Evolutionary conservation across 495 filamentous ascomycete genomes (phyloP), one percentile per base, ranked within the genome.

Genomic region (Polyplosphaeria fusca): DNA sequence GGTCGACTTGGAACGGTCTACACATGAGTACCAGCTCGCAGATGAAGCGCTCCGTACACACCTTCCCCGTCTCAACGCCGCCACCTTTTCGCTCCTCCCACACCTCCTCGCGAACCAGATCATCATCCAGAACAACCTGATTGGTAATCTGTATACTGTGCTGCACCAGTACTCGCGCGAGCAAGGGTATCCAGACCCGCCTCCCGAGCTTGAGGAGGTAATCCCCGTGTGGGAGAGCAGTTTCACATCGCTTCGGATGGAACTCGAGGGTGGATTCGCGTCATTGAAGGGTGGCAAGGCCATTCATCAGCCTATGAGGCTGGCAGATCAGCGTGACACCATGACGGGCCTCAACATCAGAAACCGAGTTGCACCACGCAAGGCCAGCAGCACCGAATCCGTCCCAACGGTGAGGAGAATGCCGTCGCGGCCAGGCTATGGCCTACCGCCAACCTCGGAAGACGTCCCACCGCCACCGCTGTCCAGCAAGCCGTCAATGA

Each of bases 131-230:
- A 93, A 92, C 68, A 81, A 82, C 37, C 76, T 97, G 23, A 78
- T 96, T 2, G 91, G 82, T 0, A 76, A 93, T 51, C 86, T 88
- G 60, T 97, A 97, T 72, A 95, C 91, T 11, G 76, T 83, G 0
- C 74, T 96, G 2, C 84, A 90, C 67, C 82, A 82, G 54, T 96
- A 87, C 70, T 89, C 87, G 58, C 74, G 85, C 49, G 80, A 86
- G 22, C 74, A 83, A 52, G 74, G 79, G 9, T 88, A 92, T 65
- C 84, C 85, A 1, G 86, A 84, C 7, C 86, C 88, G 13, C 80
- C 89, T 0, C 86, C 87, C 0, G 70, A 85, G 1, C 85, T 88
- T 76, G 82, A 84, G 19, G 80, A 86, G 28, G 80, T 95, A 0
- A 74, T 94, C 43, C 69, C 81, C 1, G 74, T 78, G 40, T 97